Base-by-base conservation (phyloP, 768 basidiomycete species). In the Chalciporus chontae region DNA sequence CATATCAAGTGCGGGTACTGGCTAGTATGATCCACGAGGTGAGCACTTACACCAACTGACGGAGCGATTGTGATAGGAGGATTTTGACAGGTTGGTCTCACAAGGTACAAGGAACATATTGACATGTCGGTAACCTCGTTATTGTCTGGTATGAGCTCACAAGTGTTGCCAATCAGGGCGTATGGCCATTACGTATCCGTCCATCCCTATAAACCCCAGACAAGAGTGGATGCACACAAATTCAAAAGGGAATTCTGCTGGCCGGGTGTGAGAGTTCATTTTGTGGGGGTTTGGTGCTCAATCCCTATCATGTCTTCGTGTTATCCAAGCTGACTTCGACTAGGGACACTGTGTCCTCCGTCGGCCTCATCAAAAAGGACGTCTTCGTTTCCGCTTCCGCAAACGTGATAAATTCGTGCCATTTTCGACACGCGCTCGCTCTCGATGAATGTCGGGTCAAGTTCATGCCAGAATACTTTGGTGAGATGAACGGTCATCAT, bases 1-100 rank as follows among this genome's bases (percentile, higher is more conserved):
- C 72, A 5, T 74, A 72, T 51, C 72, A 73, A 64, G 71, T 64
- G 1, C 70, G 73, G 3, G 56, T 52, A 0, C 47, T 75, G 5
- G 69, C 73, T 1, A 66, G 56, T 5, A 70, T 74, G 69, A 73
- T 74, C 2, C 45, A 69, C 2, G 64, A 56, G 45, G 73, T 67
- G n/a, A 32, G 29, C 8, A 14, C 4, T 1, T 5, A 4, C 5
- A 14, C 10, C 5, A 14, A n/a, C 6, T 7, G 5, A 26, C 4
- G 8, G 31, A 4, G n/a, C 7, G 15, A 40, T 21, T 6, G 4
- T 8, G 3, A 45, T 3, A 9, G 23, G 18, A 40, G 2, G 31
- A n/a, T 32, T 26, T 17, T 45, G 1, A 31, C 15, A 45, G 42
- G 43, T 50, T 32, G 45, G 48, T 23, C 39, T 46, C 23, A 26